Conservation (phyloP, 2,329 filamentous ascomycete species). For the Rasamsonia emersonii region DNA sequence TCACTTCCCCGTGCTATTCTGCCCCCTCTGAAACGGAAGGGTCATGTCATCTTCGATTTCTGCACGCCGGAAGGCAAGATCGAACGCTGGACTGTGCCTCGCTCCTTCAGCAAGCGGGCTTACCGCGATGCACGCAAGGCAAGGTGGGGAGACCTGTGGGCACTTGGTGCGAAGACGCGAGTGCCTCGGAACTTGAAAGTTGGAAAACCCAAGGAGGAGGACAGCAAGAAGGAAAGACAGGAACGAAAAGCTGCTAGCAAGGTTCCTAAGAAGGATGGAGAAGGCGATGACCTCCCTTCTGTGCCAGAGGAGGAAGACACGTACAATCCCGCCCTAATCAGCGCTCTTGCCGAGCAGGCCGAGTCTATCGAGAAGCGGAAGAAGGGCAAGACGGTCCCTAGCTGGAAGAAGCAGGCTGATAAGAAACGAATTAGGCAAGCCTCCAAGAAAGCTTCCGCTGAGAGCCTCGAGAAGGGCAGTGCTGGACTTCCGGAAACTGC, state of each 20-base stretch:
- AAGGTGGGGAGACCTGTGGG: constrained; percentile 90
- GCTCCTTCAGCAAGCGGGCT: constrained; percentile 68
- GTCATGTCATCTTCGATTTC: constrained; percentile 81
- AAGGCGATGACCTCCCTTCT: constrained; percentile 15
- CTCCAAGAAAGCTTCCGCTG: constrained; percentile 18
- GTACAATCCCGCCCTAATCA: constrained; percentile 4
- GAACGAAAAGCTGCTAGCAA: constrained; percentile 27
- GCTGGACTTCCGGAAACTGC: too few species aligned
- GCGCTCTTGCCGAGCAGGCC: constrained; percentile 8
- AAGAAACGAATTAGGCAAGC: constrained; percentile 36
- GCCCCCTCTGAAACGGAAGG: constrained; percentile 74
- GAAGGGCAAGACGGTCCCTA: constrained; percentile 28
- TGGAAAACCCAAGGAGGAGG: constrained; percentile 39
- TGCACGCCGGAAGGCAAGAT: constrained; percentile 80
- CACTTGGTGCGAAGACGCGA: constrained; percentile 83
- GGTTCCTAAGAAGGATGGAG: constrained; percentile 14
- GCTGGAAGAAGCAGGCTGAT: constrained; percentile 36
- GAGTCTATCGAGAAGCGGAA: constrained; percentile 16
- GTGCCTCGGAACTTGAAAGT: constrained; percentile 53
- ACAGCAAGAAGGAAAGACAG: constrained; percentile 31
- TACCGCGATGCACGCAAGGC: constrained; percentile 91
- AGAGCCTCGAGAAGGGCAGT: constrained; percentile 3
- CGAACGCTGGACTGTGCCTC: constrained; percentile 89
- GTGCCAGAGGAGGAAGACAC: constrained; percentile 5
- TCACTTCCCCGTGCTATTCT: constrained; percentile 70